phyloP scores from a whole-genome alignment of 257 asterid genomes.

The Salvia hispanica region DNA sequence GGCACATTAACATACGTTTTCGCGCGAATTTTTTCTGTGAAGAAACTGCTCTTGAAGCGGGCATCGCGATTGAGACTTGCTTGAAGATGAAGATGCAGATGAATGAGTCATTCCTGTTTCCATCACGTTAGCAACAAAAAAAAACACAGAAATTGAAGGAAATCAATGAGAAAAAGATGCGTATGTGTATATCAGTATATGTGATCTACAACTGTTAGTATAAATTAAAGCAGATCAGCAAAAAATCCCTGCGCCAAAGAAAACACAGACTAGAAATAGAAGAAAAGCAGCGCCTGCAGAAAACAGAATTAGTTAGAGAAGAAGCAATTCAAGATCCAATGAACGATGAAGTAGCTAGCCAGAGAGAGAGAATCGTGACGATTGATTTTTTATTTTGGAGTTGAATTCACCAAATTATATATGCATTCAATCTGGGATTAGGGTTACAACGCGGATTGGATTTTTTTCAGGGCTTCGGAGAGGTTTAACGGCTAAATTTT shows the following conservation, averaged over 20 bases:
- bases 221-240: slow-evolving; percentile 5
- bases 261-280: neutral
- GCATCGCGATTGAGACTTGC: slow-evolving; percentile 52
- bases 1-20: slow-evolving; percentile 52
- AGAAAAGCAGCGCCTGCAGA: slow-evolving; percentile 44
- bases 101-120: slow-evolving; percentile 66
- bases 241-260: slow-evolving; percentile 12
- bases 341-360: slow-evolving; percentile 10
- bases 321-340: slow-evolving; percentile 19
- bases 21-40: slow-evolving; percentile 61
- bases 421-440: slow-evolving; percentile 19
- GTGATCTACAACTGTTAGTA: neutral
- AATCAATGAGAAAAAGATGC: neutral
- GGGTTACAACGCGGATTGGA: slow-evolving; percentile 35
- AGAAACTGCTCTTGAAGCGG: slow-evolving; percentile 81
- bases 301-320: slow-evolving; percentile 24
- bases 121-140: slow-evolving; percentile 54
- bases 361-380: no score
- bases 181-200: neutral
- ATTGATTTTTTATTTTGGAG: neutral
- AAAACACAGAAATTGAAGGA: slow-evolving; percentile 17
- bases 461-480: neutral
- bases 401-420: slow-evolving; percentile 29
- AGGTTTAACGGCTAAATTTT: slow-evolving; percentile 49
- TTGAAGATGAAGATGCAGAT: slow-evolving; percentile 45